Evolutionary conservation across 2,329 filamentous ascomycete species (phyloP).

Genomic region (Chrysoporthe austroafricana): DNA sequence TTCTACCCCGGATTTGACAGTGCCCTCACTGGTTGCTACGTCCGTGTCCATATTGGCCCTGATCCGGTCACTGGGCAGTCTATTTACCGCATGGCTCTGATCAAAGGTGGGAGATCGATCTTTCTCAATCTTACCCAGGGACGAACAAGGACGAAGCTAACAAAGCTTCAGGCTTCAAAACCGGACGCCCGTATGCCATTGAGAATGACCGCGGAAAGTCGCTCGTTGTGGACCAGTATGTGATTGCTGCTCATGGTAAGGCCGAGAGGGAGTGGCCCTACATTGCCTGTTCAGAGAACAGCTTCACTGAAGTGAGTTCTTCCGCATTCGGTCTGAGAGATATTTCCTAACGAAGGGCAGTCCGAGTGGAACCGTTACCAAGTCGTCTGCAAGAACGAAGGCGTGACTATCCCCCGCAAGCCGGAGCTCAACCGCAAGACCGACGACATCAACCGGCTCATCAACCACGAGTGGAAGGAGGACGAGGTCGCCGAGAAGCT

Average conservation of each 20-base stretch:
- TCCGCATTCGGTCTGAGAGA: background rate
- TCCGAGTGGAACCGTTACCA: constrained; percentile 82
- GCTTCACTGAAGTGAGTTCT: constrained; percentile 74
- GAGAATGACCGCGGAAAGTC: constrained; percentile 72
- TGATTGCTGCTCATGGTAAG: constrained; percentile 80
- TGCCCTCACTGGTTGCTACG: constrained; percentile 81
- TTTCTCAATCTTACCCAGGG: constrained; percentile 33
- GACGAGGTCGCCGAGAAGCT: constrained; percentile 82
- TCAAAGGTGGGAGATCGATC: constrained; percentile 69
- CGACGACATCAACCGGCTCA: constrained; percentile 76
- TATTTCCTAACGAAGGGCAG: constrained; percentile 43
- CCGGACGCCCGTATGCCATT: constrained; percentile 83
- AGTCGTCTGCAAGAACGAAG: constrained; percentile 72
- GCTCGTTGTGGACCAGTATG: constrained; percentile 86
- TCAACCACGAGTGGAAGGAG: constrained; percentile 81
- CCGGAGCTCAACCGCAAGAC: constrained; percentile 70
- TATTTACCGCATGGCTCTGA: constrained; percentile 84
- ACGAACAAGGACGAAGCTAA: background rate
- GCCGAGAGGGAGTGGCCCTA: constrained; percentile 86
- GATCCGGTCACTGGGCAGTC: constrained; percentile 73
- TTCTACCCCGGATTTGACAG: constrained; percentile 90
- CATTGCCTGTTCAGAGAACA: constrained; percentile 82
- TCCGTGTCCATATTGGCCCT: constrained; percentile 80
- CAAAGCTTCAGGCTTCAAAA: constrained; percentile 65
- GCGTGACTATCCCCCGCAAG: constrained; percentile 74